Evolutionary conservation across 148 eudicot species (phyloP), one percentile per base, ranked within the genome.

Genomic region (Tetragonia tetragonoides): DNA sequence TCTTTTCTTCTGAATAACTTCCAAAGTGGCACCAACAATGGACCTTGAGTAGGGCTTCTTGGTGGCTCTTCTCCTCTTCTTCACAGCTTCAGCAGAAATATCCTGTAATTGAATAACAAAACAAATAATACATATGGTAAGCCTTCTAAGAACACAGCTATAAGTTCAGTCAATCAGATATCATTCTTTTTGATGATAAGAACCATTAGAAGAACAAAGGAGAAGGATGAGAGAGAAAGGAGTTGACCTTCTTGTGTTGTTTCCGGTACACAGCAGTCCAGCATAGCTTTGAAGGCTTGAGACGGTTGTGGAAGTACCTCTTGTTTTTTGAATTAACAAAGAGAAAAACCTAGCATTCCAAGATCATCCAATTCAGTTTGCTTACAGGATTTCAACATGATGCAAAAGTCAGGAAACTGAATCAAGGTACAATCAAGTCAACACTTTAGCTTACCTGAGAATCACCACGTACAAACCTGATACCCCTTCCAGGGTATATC

Each of bases 41-140:
- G 92, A 87, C 84, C 92, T 89, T 17, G 92, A 89, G 81, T 89
- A 89, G n/a, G 93, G 90, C 77, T 89, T 89, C 85, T 89, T 89
- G 79, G 93, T 86, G 34, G 90, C 66, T 39, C 90, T 83, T 80
- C 90, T 89, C 84, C 93, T 87, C 89, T 89, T 89, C 87, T 87
- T 89, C 73, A 87, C 93, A 75, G 88, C 84, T 72, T 89, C 93
- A 70, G 84, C 84, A 74, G 93, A 89, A 76, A 86, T 83, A 64
- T 89, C 93, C 93, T 89, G 81, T 28, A 28, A 28, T 28, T 28
- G 34, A 28, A 28, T 28, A 28, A 28, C 1, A 28, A 28, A 28
- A 28, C 34, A 28, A 28, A 28, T 28, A 28, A 28, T 28, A 28
- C 34, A 28, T 28, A 28, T 28, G 34, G 34, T 28, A 28, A 28